These are phyloP conservation scores for Colletotrichum somersetense DNA, from an alignment of 2,329 filamentous ascomycete species.

Conservation along the genomic window DNA sequence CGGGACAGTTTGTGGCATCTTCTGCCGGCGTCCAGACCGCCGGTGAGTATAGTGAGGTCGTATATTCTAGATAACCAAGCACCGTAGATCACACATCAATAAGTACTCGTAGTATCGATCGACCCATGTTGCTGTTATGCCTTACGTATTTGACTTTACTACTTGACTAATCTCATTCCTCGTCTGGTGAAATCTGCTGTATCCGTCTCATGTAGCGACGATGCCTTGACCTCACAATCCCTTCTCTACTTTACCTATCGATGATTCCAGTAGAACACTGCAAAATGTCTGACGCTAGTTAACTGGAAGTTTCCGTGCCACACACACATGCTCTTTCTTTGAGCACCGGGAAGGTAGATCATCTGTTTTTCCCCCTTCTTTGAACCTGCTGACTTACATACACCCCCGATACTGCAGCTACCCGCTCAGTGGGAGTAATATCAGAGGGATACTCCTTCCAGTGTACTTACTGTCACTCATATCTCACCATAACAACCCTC, in stretches of 20 bases:
- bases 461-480: too few species aligned
- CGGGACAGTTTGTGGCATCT: slow-evolving; percentile 42
- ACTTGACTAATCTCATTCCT: background rate
- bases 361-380: background rate
- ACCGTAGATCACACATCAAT: background rate
- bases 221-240: background rate
- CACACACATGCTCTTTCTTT: background rate
- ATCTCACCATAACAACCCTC: background rate
- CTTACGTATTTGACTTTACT: background rate
- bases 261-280: background rate
- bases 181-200: background rate
- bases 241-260: background rate
- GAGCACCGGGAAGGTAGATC: background rate
- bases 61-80: slow-evolving; percentile 21
- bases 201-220: background rate
- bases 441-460: background rate
- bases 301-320: background rate
- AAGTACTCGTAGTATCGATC: background rate
- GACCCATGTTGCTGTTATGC: background rate
- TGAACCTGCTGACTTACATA: background rate
- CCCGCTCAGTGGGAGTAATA: background rate
- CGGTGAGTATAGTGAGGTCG: slow-evolving; percentile 29
- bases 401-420: background rate
- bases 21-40: slow-evolving; percentile 16
- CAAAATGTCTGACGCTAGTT: background rate